Conservation (phyloP, 2,329 filamentous ascomycete genomes). For the Diaporthe vaccinii region DNA sequence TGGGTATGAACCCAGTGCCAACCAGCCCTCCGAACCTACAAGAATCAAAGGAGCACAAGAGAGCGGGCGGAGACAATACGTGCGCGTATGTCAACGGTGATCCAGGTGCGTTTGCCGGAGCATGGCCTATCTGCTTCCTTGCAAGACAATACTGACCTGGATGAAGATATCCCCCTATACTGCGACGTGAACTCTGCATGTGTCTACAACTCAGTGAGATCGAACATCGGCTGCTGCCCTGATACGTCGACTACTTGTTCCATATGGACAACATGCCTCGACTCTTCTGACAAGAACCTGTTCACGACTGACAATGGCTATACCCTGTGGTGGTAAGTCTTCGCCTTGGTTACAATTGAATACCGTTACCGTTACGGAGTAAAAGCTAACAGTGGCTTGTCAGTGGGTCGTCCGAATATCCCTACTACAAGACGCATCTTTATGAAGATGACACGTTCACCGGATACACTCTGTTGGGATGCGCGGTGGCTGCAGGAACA, state of each 20-base stretch:
- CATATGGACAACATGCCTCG: slow-evolving; percentile 48
- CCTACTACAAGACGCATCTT: slow-evolving; percentile 49
- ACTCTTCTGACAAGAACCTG: slow-evolving; percentile 43
- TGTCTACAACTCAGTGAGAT: slow-evolving; percentile 48
- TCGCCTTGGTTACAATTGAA: neutral
- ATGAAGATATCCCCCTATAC: slow-evolving; percentile 45
- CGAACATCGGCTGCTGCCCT: slow-evolving; percentile 51
- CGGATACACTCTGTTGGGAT: slow-evolving; percentile 50
- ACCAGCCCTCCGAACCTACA: slow-evolving; percentile 34
- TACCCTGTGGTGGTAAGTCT: slow-evolving; percentile 51
- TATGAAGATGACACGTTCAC: slow-evolving; percentile 45
- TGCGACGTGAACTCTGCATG: slow-evolving; percentile 47
- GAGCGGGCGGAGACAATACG: slow-evolving; percentile 47
- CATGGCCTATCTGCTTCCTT: neutral
- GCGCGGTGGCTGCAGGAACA: slow-evolving; percentile 44
- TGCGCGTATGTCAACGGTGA: slow-evolving; percentile 50
- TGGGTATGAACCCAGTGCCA: slow-evolving; percentile 34
- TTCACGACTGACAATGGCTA: slow-evolving; percentile 46
- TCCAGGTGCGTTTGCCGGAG: slow-evolving; percentile 41
- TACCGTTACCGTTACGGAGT: neutral
- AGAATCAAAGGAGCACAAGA: slow-evolving; percentile 40
- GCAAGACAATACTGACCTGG: neutral
- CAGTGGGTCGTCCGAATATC: slow-evolving; percentile 45
- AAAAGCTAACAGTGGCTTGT: neutral
- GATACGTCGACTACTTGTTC: slow-evolving; percentile 44